phyloP scores from a whole-genome alignment of 768 basidiomycete species.

The Lentinula sp. region DNA sequence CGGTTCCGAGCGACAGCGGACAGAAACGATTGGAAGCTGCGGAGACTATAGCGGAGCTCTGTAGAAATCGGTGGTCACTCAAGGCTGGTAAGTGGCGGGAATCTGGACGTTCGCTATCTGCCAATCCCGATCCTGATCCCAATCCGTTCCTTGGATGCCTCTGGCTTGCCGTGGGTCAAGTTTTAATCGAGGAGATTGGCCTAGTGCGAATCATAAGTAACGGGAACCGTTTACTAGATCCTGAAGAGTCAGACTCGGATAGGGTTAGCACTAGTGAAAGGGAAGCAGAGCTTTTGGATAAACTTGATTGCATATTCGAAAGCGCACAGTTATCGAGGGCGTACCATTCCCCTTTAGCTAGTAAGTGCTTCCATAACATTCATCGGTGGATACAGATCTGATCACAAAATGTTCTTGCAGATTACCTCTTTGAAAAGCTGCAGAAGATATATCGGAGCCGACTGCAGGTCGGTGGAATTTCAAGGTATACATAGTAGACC shows the following conservation, averaged over 20 bases:
- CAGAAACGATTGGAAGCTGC: background rate
- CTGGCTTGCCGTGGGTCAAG: background rate
- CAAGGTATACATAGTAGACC: no score
- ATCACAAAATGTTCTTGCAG: background rate
- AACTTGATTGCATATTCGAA: background rate
- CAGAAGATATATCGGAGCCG: background rate
- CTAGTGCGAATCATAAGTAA: background rate
- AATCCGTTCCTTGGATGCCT: conserved; percentile 5
- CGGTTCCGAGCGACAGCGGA: conserved; percentile 4
- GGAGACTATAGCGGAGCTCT: background rate
- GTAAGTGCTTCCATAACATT: background rate
- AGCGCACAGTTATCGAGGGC: background rate
- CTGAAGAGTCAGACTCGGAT: background rate
- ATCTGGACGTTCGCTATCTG: background rate
- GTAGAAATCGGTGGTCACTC: background rate
- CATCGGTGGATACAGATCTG: background rate
- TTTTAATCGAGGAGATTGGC: background rate
- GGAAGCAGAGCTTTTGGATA: background rate
- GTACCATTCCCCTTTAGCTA: background rate
- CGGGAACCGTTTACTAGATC: background rate
- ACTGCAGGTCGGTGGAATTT: background rate
- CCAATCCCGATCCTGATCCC: background rate
- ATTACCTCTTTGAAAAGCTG: background rate
- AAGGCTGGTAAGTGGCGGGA: background rate
- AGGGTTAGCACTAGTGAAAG: background rate